Conservation (phyloP, 2,329 filamentous ascomycete species). For the Shiraia sp. region DNA sequence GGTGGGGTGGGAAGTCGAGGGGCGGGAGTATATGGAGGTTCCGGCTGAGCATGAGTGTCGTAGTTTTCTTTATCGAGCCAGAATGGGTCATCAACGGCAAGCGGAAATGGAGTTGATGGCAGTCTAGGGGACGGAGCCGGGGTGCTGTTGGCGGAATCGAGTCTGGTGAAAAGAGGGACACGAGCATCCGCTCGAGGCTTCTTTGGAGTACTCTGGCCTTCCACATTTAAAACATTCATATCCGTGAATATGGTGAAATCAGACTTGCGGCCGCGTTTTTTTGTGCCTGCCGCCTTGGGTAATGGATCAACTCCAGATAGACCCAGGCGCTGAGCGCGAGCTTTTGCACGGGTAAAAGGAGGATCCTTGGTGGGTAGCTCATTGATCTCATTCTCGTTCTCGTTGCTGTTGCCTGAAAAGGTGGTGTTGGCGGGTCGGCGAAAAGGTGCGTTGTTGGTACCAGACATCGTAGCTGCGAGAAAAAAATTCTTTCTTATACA, state of each 20-base stretch:
- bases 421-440: too few relatives aligned
- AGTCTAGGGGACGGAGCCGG: constrained; percentile 12
- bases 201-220: constrained; percentile 5
- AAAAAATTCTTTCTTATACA: too few relatives aligned
- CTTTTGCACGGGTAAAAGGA: background rate
- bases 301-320: background rate
- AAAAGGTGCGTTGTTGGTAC: too few relatives aligned
- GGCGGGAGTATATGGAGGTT: constrained; percentile 5
- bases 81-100: constrained; percentile 12
- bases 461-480: too few relatives aligned
- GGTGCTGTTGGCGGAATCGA: constrained; percentile 10
- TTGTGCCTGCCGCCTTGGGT: background rate
- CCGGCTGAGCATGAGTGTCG: constrained; percentile 1
- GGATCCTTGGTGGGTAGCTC: too few relatives aligned
- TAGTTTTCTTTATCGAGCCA: constrained; percentile 27
- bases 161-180: constrained; percentile 8
- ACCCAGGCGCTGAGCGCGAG: background rate
- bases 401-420: background rate
- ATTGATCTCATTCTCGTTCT: background rate
- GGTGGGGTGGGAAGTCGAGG: background rate
- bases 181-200: constrained; percentile 9
- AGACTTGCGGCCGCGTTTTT: constrained; percentile 12
- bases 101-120: constrained; percentile 11
- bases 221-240: background rate
- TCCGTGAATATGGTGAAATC: constrained; percentile 21